Conservation (phyloP, 208 protist genomes). For the Trypanosomatidae sp. region DNA sequence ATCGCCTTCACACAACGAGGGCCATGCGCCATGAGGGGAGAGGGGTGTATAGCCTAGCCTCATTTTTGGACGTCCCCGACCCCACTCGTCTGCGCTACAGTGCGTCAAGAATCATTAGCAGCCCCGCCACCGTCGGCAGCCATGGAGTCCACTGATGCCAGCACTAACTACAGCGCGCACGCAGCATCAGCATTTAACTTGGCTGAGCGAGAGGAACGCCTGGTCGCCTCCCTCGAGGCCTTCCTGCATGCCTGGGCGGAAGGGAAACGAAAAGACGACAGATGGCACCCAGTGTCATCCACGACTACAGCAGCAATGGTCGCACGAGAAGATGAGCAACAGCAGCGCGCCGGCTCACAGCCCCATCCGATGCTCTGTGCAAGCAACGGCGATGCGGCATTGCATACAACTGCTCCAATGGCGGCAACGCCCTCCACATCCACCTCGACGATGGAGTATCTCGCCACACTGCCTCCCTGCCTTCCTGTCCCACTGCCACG, state of each 20-base stretch:
- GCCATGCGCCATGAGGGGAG: neutral
- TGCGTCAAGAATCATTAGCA: neutral
- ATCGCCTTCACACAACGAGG: neutral
- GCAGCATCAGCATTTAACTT: neutral
- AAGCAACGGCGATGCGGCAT: neutral
- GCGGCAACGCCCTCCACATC: neutral
- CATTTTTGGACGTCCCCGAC: neutral
- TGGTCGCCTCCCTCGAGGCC: constrained; percentile 9
- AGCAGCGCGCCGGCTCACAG: neutral
- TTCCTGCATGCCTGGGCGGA: constrained; percentile 21
- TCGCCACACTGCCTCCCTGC: constrained; percentile 8
- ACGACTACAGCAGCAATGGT: neutral
- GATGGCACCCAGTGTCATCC: neutral
- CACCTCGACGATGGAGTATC: neutral
- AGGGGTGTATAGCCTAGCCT: neutral
- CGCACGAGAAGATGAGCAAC: neutral
- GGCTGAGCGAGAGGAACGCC: neutral
- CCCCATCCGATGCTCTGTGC: neutral
- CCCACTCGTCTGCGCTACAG: neutral
- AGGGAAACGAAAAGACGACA: neutral
- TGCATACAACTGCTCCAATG: neutral
- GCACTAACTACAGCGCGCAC: neutral
- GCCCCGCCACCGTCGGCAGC: neutral
- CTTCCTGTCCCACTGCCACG: constrained; percentile 18
- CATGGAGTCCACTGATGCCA: neutral